phyloP scores from a whole-genome alignment of 352 stramenopile genomes.

The Pythium apleroticum region DNA sequence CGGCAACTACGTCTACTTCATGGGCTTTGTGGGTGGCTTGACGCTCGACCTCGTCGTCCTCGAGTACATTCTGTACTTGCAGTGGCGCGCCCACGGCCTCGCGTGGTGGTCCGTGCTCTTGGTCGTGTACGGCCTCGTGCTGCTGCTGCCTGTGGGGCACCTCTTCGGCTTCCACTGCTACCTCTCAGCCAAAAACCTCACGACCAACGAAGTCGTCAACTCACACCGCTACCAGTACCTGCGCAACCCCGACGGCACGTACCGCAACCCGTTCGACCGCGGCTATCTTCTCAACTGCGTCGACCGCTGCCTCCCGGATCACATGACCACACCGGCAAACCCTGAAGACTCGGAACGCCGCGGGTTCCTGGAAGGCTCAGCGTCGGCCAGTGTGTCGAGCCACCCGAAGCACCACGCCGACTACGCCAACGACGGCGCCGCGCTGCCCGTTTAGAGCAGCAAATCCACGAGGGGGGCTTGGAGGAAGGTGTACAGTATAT shows the following conservation, averaged over 20 bases:
- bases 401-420: slow-evolving; percentile 5
- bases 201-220: slow-evolving; percentile 81
- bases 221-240: slow-evolving; percentile 62
- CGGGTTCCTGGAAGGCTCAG: slow-evolving; percentile 9
- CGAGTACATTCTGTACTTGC: slow-evolving; percentile 61
- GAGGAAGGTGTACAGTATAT: not conserved
- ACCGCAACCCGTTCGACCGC: slow-evolving; percentile 47
- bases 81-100: slow-evolving; percentile 48
- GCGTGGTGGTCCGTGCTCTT: slow-evolving; percentile 29
- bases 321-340: not conserved
- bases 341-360: slow-evolving; percentile 1
- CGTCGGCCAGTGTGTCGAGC: slow-evolving; percentile 20
- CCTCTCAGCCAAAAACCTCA: slow-evolving; percentile 68
- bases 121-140: slow-evolving; percentile 47
- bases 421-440: slow-evolving; percentile 17
- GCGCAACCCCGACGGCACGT: slow-evolving; percentile 29
- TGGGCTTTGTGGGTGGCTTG: slow-evolving; percentile 58
- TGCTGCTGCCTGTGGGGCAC: slow-evolving; percentile 53
- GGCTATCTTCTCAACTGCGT: slow-evolving; percentile 44
- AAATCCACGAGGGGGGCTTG: not conserved
- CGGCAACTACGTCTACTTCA: slow-evolving; percentile 94
- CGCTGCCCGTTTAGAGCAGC: slow-evolving; percentile 18
- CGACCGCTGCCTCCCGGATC: slow-evolving; percentile 41
- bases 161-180: slow-evolving; percentile 74
- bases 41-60: slow-evolving; percentile 45